phyloP scores from a whole-genome alignment of 495 filamentous ascomycete genomes.

The Astrothelium subdiscretum region DNA sequence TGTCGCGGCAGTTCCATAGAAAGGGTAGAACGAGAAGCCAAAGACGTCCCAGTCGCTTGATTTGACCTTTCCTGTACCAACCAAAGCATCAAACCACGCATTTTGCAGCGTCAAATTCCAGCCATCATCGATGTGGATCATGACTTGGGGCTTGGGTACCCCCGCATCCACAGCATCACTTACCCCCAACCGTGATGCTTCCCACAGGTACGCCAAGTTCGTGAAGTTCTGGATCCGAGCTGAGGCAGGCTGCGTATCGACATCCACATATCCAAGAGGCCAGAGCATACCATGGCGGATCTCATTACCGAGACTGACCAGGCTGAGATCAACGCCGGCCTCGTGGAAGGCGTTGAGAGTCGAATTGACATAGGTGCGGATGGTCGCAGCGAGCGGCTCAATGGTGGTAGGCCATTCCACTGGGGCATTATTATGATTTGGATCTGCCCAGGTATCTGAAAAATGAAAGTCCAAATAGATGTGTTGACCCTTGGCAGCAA shows the following conservation, averaged over 20 bases:
- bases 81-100: constrained; percentile 33
- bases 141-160: constrained; percentile 28
- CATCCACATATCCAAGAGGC: constrained; percentile 30
- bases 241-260: constrained; percentile 18
- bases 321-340: constrained; percentile 24
- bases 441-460: constrained; percentile 32
- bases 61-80: constrained; percentile 23
- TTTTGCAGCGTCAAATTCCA: constrained; percentile 34
- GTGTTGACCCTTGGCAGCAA: constrained; percentile 24
- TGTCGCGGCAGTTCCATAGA: constrained; percentile 34
- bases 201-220: constrained; percentile 27
- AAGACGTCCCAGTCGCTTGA: constrained; percentile 32
- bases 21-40: constrained; percentile 37
- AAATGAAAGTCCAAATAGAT: constrained; percentile 24
- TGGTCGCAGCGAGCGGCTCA: constrained; percentile 17
- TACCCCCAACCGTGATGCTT: constrained; percentile 28
- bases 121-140: constrained; percentile 39
- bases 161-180: constrained; percentile 22
- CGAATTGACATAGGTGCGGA: constrained; percentile 29
- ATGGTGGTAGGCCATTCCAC: constrained; percentile 20
- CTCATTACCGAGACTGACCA: constrained; percentile 36
- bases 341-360: constrained; percentile 29
- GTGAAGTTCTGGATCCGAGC: constrained; percentile 26
- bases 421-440: constrained; percentile 26
- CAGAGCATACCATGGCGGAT: constrained; percentile 37